Evolutionary conservation across 1,139 yeast species (phyloP).

Genomic region (Protomyces inouyei): DNA sequence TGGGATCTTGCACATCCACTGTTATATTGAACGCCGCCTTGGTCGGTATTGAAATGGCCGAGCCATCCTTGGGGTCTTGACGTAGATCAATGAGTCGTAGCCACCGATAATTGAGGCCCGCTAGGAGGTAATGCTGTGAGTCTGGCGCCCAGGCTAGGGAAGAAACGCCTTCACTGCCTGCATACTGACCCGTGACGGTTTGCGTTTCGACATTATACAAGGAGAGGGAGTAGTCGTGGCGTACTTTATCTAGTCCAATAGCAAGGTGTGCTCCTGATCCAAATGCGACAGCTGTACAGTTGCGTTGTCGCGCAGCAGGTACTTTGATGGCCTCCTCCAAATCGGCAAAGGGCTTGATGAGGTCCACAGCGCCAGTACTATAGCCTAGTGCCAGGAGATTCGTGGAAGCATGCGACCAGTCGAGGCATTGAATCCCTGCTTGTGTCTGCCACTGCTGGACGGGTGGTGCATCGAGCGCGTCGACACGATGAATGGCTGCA

Average conservation of each 20-base stretch:
- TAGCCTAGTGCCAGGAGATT: background rate
- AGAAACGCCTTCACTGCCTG: conserved; percentile 24
- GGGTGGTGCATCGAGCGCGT: background rate
- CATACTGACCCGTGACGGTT: conserved; percentile 37
- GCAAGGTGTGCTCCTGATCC: conserved; percentile 45
- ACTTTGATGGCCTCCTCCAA: background rate
- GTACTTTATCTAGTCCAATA: conserved; percentile 72
- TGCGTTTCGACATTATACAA: conserved; percentile 60
- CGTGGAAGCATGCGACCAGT: background rate
- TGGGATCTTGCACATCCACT: background rate
- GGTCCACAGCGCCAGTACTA: background rate
- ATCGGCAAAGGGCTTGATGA: background rate
- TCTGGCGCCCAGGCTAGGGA: conserved; percentile 54
- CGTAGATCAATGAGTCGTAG: conserved; percentile 75
- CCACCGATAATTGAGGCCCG: conserved; percentile 67
- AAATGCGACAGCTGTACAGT: conserved; percentile 22
- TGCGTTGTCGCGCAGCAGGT: conserved; percentile 13
- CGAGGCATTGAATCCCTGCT: background rate
- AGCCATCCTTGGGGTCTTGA: conserved; percentile 41
- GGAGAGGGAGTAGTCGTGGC: conserved; percentile 72
- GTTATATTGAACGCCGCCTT: conserved; percentile 17
- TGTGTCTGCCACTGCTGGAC: background rate
- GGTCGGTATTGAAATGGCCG: conserved; percentile 44
- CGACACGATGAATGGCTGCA: background rate
- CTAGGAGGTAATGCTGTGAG: conserved; percentile 53